Conservation (phyloP, 257 asterid species). For the Nicotiana sylvestris region DNA sequence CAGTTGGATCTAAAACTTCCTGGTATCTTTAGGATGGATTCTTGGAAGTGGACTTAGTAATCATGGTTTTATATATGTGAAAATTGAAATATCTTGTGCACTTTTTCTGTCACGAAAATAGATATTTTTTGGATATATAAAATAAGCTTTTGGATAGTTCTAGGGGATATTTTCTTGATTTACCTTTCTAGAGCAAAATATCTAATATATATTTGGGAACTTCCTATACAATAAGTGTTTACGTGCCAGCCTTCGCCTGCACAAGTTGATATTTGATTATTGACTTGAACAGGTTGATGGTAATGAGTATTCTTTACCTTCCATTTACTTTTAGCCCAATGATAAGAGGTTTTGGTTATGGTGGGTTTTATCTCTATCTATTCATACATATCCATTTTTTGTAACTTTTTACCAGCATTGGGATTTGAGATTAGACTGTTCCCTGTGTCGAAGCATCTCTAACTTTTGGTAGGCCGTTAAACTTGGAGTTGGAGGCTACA, state of each 20-base stretch:
- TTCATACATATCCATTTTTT: background rate
- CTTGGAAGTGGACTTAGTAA: background rate
- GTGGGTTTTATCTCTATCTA: background rate
- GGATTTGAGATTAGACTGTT: background rate
- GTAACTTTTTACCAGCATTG: background rate
- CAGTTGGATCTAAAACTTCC: background rate
- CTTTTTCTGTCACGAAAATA: background rate
- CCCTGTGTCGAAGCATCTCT: background rate
- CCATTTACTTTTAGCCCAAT: background rate
- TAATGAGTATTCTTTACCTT: background rate
- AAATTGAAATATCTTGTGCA: background rate
- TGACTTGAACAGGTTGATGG: background rate
- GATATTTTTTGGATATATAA: background rate
- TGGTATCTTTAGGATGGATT: background rate
- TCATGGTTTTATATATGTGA: background rate
- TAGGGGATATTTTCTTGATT: background rate
- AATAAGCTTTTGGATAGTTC: background rate
- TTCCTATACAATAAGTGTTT: background rate
- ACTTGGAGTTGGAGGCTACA: background rate
- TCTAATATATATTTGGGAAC: background rate
- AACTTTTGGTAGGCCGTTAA: background rate
- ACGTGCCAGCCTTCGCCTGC: background rate
- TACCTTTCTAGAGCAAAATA: background rate
- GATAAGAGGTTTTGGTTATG: background rate
- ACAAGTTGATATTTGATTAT: background rate